phyloP scores from a whole-genome alignment of 2,329 filamentous ascomycete genomes.

The Karstenula rhodostoma region DNA sequence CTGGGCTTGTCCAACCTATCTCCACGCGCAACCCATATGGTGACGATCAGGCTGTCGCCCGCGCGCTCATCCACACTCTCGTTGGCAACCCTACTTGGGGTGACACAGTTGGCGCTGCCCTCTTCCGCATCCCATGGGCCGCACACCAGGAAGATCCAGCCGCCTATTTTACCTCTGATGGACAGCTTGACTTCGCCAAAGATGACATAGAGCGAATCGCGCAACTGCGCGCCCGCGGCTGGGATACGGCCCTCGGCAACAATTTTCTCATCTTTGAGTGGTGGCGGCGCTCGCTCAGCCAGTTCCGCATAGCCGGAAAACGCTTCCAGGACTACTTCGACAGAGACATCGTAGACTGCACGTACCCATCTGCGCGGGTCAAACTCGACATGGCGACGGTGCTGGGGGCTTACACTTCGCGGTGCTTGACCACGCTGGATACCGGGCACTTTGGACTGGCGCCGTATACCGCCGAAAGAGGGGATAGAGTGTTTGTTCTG shows the following conservation, averaged over 20 bases:
- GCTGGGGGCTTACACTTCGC: not conserved
- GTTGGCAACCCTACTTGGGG: constrained; percentile 16
- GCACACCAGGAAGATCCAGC: not conserved
- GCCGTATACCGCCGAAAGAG: not conserved
- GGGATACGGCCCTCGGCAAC: constrained; percentile 1
- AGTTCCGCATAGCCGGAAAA: constrained; percentile 11
- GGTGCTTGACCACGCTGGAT: not conserved
- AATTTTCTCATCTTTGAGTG: constrained; percentile 4
- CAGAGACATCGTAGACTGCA: not conserved
- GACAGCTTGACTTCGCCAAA: not conserved
- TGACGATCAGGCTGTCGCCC: constrained; percentile 4
- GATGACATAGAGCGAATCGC: not conserved
- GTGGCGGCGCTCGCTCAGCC: constrained; percentile 7
- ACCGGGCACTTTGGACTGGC: constrained; percentile 14
- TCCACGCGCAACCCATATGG: constrained; percentile 9
- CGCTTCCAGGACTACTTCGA: constrained; percentile 5
- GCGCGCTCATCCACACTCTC: constrained; percentile 15
- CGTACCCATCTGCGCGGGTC: not conserved
- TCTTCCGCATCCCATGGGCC: constrained; percentile 19
- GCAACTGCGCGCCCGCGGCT: not conserved
- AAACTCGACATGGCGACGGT: not conserved
- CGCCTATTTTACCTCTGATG: not conserved
- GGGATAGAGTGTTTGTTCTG: constrained; percentile 4
- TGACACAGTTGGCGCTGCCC: constrained; percentile 3
- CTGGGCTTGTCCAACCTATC: constrained; percentile 3